A percentile compares a stretch with the other conserved stretches of the same genome.
These are phyloP conservation scores for Nemania sp. DNA, from an alignment of 2,329 filamentous ascomycete genomes.

Conservation along the genomic window DNA sequence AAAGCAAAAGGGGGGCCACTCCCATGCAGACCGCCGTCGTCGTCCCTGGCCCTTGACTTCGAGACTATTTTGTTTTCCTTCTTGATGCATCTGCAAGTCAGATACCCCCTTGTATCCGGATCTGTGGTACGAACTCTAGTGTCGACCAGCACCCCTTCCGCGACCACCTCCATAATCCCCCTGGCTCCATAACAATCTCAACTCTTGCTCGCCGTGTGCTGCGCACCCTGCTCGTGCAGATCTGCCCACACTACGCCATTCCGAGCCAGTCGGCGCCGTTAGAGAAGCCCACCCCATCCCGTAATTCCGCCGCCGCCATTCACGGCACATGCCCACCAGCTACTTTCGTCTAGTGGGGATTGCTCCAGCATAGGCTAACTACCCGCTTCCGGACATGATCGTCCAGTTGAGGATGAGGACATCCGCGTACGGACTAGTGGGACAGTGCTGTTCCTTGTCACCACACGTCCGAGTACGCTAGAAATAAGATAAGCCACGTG, in stretches of 20 bases:
- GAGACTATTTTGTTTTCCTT: neutral
- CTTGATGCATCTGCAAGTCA: neutral
- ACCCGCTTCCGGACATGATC: too few relatives aligned
- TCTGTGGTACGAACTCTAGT: conserved; percentile 11
- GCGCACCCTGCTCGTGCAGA: conserved; percentile 4
- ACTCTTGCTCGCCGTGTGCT: neutral
- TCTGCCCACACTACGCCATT: neutral
- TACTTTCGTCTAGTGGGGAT: too few relatives aligned
- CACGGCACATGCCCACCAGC: neutral
- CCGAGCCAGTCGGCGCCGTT: neutral
- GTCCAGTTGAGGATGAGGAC: too few relatives aligned
- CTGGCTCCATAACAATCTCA: neutral
- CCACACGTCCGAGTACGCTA: too few relatives aligned
- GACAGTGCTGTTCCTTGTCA: too few relatives aligned
- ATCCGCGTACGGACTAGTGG: too few relatives aligned
- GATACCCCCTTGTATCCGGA: conserved; percentile 1
- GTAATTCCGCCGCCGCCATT: neutral
- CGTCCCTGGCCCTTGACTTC: neutral
- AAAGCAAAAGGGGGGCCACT: too few relatives aligned
- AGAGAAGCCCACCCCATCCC: conserved; percentile 2
- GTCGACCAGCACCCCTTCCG: too few relatives aligned
- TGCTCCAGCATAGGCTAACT: neutral
- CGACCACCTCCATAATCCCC: neutral
- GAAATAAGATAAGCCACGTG: neutral
- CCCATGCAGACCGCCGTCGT: too few relatives aligned